Evolutionary conservation across 768 basidiomycete genomes (phyloP).

Genomic region (Lactifluus echinatus): DNA sequence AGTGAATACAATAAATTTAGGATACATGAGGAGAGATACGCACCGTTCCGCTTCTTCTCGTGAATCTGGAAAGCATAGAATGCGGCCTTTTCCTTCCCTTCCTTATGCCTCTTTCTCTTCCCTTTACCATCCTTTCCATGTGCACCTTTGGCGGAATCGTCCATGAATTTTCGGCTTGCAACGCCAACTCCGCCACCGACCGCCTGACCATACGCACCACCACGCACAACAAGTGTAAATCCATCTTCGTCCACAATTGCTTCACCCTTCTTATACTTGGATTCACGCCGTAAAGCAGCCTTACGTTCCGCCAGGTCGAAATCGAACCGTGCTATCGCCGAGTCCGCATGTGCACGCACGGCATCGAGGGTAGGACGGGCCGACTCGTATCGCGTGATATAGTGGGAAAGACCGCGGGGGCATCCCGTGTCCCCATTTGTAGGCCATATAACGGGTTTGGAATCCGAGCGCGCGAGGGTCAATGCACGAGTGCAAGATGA

Average conservation of each 20-base stretch:
- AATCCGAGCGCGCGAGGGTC: conserved; percentile 28
- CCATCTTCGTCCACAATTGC: conserved; percentile 91
- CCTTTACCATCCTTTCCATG: conserved; percentile 25
- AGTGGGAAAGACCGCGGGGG: conserved; percentile 67
- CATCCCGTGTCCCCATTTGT: conserved; percentile 36
- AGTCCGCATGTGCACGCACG: conserved; percentile 74
- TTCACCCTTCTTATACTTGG: conserved; percentile 71
- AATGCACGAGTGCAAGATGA: conserved; percentile 66
- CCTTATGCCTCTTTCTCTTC: conserved; percentile 52
- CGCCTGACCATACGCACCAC: conserved; percentile 83
- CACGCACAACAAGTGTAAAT: conserved; percentile 89
- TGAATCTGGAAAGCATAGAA: conserved; percentile 91
- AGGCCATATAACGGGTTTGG: conserved; percentile 59
- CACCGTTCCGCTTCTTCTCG: conserved; percentile 82
- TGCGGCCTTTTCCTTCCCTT: conserved; percentile 49
- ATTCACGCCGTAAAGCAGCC: conserved; percentile 33
- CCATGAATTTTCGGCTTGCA: conserved; percentile 50
- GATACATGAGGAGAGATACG: conserved; percentile 16
- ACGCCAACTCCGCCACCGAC: conserved; percentile 71
- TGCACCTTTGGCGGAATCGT: conserved; percentile 17
- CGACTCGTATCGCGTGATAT: conserved; percentile 50
- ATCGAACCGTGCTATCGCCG: conserved; percentile 69
- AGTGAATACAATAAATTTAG: background rate
- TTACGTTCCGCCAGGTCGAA: conserved; percentile 53
- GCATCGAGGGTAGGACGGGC: conserved; percentile 68